phyloP scores from a whole-genome alignment of 805 yeast genomes.

The Vanderwaltozyma verrucispora region DNA sequence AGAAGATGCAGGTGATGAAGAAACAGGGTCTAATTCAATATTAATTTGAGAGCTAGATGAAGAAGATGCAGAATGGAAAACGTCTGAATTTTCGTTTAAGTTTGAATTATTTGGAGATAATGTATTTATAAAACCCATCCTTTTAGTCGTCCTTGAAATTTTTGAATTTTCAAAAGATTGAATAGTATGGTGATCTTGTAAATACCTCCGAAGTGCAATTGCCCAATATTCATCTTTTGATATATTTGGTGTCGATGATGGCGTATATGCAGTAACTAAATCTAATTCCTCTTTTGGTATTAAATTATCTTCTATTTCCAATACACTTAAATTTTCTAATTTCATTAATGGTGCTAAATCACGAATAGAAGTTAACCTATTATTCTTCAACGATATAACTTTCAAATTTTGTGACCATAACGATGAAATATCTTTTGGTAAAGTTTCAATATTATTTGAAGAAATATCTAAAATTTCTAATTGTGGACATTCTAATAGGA shows the following conservation, averaged over 20 bases:
- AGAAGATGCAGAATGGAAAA: not conserved
- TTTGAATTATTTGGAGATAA: conserved; percentile 7
- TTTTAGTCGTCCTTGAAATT: conserved; percentile 51
- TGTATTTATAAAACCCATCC: conserved; percentile 57
- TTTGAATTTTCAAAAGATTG: conserved; percentile 7
- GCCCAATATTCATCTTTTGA: conserved; percentile 31
- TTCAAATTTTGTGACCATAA: conserved; percentile 36
- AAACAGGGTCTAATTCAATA: not conserved
- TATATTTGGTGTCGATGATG: conserved; percentile 31
- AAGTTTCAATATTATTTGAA: conserved; percentile 37
- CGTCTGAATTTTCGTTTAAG: conserved; percentile 1
- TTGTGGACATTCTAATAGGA: conserved; percentile 29
- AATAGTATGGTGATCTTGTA: conserved; percentile 15
- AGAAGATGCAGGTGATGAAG: not conserved
- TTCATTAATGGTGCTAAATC: conserved; percentile 47
- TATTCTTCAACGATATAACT: conserved; percentile 52
- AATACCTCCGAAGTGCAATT: conserved; percentile 21
- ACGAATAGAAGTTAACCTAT: conserved; percentile 35
- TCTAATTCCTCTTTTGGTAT: conserved; percentile 45
- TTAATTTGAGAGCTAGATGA: not conserved
- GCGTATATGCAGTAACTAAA: conserved; percentile 29
- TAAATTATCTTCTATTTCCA: conserved; percentile 51
- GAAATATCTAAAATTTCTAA: conserved; percentile 63
- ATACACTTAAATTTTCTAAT: conserved; percentile 40
- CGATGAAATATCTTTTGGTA: conserved; percentile 36